Evolutionary conservation across 805 yeast species (phyloP).

Genomic region (Hanseniaspora hatyaiensis): DNA sequence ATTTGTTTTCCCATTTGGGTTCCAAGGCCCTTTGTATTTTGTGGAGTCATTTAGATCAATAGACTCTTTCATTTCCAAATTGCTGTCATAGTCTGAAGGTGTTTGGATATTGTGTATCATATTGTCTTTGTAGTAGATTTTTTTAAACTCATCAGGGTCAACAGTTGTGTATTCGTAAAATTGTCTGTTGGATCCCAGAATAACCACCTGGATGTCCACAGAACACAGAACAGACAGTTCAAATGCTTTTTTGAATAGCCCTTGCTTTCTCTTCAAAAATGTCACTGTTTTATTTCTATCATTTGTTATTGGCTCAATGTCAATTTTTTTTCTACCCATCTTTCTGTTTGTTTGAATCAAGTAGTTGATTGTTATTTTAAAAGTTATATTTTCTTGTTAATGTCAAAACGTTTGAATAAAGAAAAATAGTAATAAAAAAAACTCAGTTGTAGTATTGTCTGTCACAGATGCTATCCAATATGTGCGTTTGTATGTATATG

Average conservation of each 20-base stretch:
- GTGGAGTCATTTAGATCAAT: slow-evolving; percentile 18
- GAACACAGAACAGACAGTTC: slow-evolving; percentile 75
- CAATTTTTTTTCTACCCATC: slow-evolving; percentile 97
- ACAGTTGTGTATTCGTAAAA: slow-evolving; percentile 76
- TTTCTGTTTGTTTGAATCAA: neutral
- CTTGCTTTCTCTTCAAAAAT: slow-evolving; percentile 87
- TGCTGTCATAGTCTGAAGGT: slow-evolving; percentile 58
- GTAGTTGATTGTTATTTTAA: no score
- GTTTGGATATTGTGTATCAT: slow-evolving; percentile 46
- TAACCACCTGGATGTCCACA: slow-evolving; percentile 83
- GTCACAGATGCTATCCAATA: no score
- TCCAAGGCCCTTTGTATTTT: slow-evolving; percentile 16
- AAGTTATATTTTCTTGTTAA: no score
- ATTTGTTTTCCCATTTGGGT: slow-evolving; percentile 15
- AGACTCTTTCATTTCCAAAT: slow-evolving; percentile 29
- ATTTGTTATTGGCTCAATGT: slow-evolving; percentile 78
- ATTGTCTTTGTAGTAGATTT: slow-evolving; percentile 29
- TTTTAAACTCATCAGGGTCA: slow-evolving; percentile 42
- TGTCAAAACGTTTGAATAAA: no score
- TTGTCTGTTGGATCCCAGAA: slow-evolving; percentile 70
- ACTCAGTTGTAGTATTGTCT: no score
- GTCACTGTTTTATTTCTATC: slow-evolving; percentile 63
- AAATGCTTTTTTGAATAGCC: slow-evolving; percentile 60
- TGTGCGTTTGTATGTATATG: no score
- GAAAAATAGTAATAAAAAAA: no score